Conservation (phyloP, 108 stramenopile species). For the Pseudonitzschia multistriata region DNA sequence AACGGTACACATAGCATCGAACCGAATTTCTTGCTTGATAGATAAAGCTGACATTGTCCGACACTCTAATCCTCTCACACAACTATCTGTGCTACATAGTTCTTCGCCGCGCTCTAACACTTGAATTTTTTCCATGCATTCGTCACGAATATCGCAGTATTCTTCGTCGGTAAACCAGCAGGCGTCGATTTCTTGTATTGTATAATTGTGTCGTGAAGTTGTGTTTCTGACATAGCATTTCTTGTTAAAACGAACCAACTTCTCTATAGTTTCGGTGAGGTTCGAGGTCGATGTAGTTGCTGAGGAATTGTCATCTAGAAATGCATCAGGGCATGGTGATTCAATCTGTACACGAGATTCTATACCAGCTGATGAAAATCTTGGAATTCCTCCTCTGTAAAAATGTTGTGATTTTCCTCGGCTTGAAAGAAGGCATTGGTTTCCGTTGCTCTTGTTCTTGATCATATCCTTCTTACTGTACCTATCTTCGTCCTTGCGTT, state of each 20-base stretch:
- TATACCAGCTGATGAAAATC: neutral
- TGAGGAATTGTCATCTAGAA: neutral
- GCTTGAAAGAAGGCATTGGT: neutral
- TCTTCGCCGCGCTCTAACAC: neutral
- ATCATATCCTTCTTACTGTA: neutral
- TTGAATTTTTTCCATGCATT: neutral
- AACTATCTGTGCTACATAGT: neutral
- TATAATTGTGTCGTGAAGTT: neutral
- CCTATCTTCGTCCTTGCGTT: neutral
- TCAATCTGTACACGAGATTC: neutral
- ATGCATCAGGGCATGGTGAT: neutral
- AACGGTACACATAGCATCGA: constrained; percentile 16
- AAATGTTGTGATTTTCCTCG: neutral
- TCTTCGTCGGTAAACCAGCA: neutral
- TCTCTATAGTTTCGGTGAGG: neutral
- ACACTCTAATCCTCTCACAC: neutral
- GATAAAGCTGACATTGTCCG: neutral
- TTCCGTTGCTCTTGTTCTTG: neutral
- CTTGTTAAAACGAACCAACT: neutral
- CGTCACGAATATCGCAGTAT: neutral
- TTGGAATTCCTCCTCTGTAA: neutral
- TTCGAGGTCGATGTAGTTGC: neutral
- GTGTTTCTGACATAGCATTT: neutral
- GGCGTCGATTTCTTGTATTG: neutral
- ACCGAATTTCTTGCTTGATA: constrained; percentile 4